Evolutionary conservation across 805 yeast species (phyloP), one percentile per base, ranked within the genome.

Genomic region (Brettanomyces naardenensis): DNA sequence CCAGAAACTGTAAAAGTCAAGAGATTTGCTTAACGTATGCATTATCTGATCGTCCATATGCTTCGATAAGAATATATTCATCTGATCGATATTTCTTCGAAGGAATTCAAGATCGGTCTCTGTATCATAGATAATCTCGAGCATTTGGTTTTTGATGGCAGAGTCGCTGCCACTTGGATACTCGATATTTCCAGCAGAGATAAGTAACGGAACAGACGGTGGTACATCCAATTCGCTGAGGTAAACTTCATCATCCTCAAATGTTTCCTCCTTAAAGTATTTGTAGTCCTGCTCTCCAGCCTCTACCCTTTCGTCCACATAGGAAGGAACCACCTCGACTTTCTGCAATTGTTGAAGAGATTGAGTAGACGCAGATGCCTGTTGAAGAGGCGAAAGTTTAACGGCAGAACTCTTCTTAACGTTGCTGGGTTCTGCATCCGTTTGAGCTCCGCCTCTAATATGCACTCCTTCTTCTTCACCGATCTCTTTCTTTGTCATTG

Each of bases 21-120:
- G 31, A 3, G 58, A 48, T 3, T 34, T 37, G 17, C 45, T 43
- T 9, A 46, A 25, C 1, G 61, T 47, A 37, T 59, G 61, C 6
- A 22, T 34, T 9, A 47, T 17, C 4, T 38, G 38, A 1, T 36
- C 38, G 13, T 46, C 34, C 4, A 42, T 22, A 20, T 61, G 62
- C 30, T 52, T 56, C 3, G 23, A 18, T 13, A 62, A 23, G 31
- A 52, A 61, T 5, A 26, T 38, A n/a, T 41, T 45, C 15, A 54
- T 29, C 2, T 42, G 27, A 13, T 19, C 19, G 3, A 52, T 31
- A 33, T 61, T 61, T 31, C 38, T 36, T 3, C 39, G 27, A 25
- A 62, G 32, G 6, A 56, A 41, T 11, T 41, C 44, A 20, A 61
- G 45, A 21, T 59, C 54, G 7, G 62, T 55, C 7, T 57, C 59